phyloP scores from a whole-genome alignment of 2,329 filamentous ascomycete species.

The Cyphellophora europaea region DNA sequence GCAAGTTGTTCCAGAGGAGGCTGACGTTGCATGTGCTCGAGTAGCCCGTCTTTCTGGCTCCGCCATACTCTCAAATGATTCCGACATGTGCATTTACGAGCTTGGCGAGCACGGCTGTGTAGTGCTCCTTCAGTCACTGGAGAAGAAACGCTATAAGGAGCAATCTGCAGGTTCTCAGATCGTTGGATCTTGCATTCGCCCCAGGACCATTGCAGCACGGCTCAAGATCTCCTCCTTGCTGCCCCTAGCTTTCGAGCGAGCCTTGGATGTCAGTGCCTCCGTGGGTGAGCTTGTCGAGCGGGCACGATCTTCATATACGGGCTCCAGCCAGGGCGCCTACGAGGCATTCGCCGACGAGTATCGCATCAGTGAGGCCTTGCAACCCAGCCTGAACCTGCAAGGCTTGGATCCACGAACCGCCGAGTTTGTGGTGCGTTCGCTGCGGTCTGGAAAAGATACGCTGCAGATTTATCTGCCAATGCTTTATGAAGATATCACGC shows the following conservation, averaged over 20 bases:
- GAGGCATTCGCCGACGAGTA: constrained; percentile 28
- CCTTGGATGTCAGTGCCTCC: constrained; percentile 20
- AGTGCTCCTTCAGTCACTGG: constrained; percentile 59
- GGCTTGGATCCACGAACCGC: constrained; percentile 40
- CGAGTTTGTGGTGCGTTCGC: constrained; percentile 40
- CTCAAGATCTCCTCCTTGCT: constrained; percentile 26
- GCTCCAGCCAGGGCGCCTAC: constrained; percentile 19
- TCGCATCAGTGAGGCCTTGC: neutral
- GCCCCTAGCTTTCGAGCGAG: constrained; percentile 32
- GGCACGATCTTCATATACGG: constrained; percentile 18
- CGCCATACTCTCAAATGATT: constrained; percentile 71
- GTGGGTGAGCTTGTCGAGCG: constrained; percentile 21
- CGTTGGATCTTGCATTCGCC: constrained; percentile 9
- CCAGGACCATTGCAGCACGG: constrained; percentile 20
- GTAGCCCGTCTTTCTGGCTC: constrained; percentile 47
- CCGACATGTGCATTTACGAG: constrained; percentile 70
- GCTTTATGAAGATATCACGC: constrained; percentile 48
- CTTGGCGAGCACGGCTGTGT: constrained; percentile 54
- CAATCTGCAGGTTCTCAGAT: constrained; percentile 1
- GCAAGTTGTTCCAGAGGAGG: constrained; percentile 69
- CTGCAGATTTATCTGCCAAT: constrained; percentile 55
- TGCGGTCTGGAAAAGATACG: constrained; percentile 14
- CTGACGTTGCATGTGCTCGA: constrained; percentile 69
- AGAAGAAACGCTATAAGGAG: constrained; percentile 21
- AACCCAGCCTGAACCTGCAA: constrained; percentile 6